Base-by-base conservation (phyloP, 2,329 filamentous ascomycete genomes). In the Sphaerostilbella broomeana region DNA sequence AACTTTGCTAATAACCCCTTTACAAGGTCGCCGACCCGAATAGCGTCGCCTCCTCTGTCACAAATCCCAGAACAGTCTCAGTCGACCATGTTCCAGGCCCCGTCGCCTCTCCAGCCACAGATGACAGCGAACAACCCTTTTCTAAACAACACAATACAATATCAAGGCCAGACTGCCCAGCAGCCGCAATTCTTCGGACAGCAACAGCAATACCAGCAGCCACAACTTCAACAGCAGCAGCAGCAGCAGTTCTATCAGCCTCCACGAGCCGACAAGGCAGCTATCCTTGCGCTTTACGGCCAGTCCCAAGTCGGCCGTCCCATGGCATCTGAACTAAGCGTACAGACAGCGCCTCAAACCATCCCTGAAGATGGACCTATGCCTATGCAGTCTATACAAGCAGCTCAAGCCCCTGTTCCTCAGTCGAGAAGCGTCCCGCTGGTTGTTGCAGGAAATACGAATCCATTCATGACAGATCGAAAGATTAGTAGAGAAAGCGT, bases 201-300 rank as follows among this genome's bases (percentile, higher is more conserved):
- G 16, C 47, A 52, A 38, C 47, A 43, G 32, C 47, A 38, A 21
- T 45, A 30, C 9, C 53, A 55, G 30, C 49, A 51, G 2, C 52
- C 52, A 15, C 57, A 53, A 18, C 63, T 63, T 31, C 60, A 57
- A 30, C 56, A 58, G 17, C 36, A 36, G 22, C 46, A 41, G 9
- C 46, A 51, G 15, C 47, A 52, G 36, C 47, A 44, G 21, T 55
- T 57, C 39, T 60, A 60, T 20, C 64, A 67, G 35, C 65, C 69
- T 12, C 65, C 66, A 28, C 67, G 73, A 21, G 71, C 79, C 20
- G 78, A 87, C 52, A 89, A 84, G 47, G 77, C 75, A 3, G 81
- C 81, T 4, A 90, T 92, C 43, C 68, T 90, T 58, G 81, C 85
- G 5, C 62, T 92, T 9, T 90, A 86, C 53, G 79, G 76, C 54